Percentiles rank a stretch among this genome's conserved stretches.
These are phyloP conservation scores for Fusarium phyllophilum DNA, from an alignment of 2,329 filamentous ascomycete genomes.

Conservation along the genomic window DNA sequence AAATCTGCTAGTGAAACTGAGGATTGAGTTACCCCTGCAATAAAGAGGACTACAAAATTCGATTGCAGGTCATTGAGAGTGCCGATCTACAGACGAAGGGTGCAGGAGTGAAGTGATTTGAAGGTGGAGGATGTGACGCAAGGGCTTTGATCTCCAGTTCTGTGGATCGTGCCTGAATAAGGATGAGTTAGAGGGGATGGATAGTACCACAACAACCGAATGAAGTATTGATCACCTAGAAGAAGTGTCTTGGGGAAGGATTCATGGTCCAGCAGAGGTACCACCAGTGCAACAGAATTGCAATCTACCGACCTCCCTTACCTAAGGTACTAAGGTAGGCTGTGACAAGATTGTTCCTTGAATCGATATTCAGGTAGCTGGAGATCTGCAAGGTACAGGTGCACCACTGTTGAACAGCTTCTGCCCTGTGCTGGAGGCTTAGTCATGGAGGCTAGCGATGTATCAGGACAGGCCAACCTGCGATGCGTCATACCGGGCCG, in stretches of 20 bases:
- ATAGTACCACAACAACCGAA: not conserved
- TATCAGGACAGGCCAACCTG: not conserved
- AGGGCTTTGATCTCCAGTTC: conserved; percentile 26
- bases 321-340: not conserved
- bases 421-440: not conserved
- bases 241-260: not conserved
- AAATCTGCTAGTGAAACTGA: not conserved
- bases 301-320: not conserved
- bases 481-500: conserved; percentile 25
- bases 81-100: conserved; percentile 6
- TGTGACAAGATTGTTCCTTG: not conserved
- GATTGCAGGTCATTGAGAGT: not conserved
- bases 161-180: conserved; percentile 25
- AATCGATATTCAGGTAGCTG: not conserved
- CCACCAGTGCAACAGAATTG: not conserved
- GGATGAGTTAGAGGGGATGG: not conserved
- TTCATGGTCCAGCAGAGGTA: not conserved
- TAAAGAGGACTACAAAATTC: conserved; percentile 2
- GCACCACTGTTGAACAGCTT: conserved; percentile 17
- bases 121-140: conserved; percentile 39
- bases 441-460: not conserved
- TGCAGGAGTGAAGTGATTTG: conserved; percentile 17
- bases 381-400: conserved; percentile 17
- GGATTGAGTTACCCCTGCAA: not conserved
- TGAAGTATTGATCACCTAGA: not conserved